Conservation (phyloP, 1,284 basidiomycete genomes). For the Schizophyllum commune region DNA sequence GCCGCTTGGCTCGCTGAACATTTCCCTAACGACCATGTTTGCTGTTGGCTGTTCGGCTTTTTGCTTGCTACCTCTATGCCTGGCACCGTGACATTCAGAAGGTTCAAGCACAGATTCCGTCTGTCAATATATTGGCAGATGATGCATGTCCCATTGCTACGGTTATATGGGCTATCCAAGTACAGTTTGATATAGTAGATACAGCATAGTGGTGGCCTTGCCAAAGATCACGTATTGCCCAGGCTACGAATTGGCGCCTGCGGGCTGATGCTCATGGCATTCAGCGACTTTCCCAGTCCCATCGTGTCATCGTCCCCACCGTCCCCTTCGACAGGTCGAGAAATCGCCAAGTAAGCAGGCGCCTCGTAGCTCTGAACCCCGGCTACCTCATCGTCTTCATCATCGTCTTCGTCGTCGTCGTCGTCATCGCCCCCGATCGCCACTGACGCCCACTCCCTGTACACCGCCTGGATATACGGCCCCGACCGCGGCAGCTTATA, state of each 20-base stretch:
- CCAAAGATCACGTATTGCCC: too few relatives aligned
- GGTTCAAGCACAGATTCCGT: too few relatives aligned
- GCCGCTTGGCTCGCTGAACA: too few relatives aligned
- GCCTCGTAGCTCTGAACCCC: conserved; percentile 13
- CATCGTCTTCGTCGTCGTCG: conserved; percentile 45
- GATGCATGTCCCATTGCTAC: background rate
- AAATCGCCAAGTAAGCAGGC: conserved; percentile 24
- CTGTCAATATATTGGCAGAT: too few relatives aligned
- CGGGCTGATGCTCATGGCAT: conserved; percentile 61
- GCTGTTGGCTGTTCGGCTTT: too few relatives aligned
- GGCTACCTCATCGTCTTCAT: conserved; percentile 24
- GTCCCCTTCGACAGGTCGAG: conserved; percentile 18
- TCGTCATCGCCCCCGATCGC: conserved; percentile 68
- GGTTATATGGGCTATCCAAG: too few relatives aligned
- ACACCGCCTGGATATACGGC: conserved; percentile 62
- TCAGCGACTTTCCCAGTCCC: conserved; percentile 56
- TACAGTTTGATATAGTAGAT: too few relatives aligned
- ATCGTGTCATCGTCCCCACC: conserved; percentile 26
- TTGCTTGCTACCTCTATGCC: too few relatives aligned
- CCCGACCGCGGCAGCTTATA: conserved; percentile 79
- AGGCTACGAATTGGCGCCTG: background rate
- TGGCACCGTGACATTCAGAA: too few relatives aligned
- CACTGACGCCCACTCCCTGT: conserved; percentile 71
- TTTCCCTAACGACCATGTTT: too few relatives aligned
- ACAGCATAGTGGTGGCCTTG: too few relatives aligned